Evolutionary conservation across 2,329 filamentous ascomycete species (phyloP).

Genomic region (Thelonectria blattea): DNA sequence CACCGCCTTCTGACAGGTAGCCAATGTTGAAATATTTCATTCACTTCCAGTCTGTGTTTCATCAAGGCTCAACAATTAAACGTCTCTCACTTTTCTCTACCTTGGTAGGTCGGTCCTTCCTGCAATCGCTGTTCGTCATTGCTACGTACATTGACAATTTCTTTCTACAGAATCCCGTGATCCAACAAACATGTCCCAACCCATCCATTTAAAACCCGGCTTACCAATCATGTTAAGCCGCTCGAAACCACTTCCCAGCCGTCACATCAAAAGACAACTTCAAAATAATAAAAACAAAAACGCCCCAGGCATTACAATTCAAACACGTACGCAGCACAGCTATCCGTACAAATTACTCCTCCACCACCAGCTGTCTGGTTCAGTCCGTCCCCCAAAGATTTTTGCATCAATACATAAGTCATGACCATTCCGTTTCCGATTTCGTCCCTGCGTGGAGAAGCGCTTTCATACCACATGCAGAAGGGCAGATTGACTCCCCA

Average conservation of each 20-base stretch:
- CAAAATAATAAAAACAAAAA: conserved; percentile 10
- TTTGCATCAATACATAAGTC: conserved; percentile 36
- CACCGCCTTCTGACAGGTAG: no score
- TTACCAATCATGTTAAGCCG: conserved; percentile 7
- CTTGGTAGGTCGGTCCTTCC: no score
- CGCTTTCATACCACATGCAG: conserved; percentile 58
- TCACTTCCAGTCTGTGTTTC: no score
- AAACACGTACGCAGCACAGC: conserved; percentile 10
- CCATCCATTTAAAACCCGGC: not conserved
- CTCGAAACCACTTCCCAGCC: no score
- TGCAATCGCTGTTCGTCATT: no score
- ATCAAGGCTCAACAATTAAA: no score
- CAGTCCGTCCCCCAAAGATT: conserved; percentile 11
- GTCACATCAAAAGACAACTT: not conserved
- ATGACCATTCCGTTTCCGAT: conserved; percentile 40
- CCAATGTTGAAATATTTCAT: no score
- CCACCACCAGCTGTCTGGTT: conserved; percentile 14
- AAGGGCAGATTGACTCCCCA: conserved; percentile 51
- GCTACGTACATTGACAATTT: no score
- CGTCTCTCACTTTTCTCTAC: no score
- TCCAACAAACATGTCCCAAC: no score
- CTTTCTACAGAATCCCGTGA: no score
- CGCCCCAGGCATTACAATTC: conserved; percentile 24
- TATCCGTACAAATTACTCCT: conserved; percentile 14
- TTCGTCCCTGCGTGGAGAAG: conserved; percentile 50